Conservation (phyloP, 306 rosid species). For the Cucumis sativus region DNA sequence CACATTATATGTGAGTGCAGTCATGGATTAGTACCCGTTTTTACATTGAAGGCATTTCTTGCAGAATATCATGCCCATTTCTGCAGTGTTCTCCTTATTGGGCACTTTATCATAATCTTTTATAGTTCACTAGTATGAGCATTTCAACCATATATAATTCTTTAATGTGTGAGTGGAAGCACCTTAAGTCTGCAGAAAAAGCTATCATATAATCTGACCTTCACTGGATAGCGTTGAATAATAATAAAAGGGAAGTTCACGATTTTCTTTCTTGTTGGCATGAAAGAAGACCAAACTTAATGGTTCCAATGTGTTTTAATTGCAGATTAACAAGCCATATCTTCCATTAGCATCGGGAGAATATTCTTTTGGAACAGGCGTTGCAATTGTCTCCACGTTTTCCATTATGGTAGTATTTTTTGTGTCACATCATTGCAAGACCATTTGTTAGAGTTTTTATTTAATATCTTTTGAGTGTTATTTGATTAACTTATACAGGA, state of each 20-base stretch:
- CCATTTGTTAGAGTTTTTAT: background rate
- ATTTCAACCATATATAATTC: background rate
- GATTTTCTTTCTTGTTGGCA: background rate
- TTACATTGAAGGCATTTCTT: background rate
- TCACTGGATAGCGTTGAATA: background rate
- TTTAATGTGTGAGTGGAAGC: background rate
- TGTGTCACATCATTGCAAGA: background rate
- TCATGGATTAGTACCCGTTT: background rate
- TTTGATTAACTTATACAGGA: background rate
- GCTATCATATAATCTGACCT: background rate
- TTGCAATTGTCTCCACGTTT: slow-evolving; percentile 49
- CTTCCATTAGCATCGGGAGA: slow-evolving; percentile 99
- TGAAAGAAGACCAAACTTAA: background rate
- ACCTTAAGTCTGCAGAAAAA: background rate
- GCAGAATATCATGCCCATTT: background rate
- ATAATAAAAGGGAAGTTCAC: background rate
- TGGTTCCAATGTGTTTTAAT: slow-evolving; percentile 5
- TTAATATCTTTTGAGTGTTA: background rate
- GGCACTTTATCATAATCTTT: background rate
- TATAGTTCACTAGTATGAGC: background rate
- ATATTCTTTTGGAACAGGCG: slow-evolving; percentile 69
- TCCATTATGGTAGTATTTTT: slow-evolving; percentile 48
- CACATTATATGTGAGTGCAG: background rate
- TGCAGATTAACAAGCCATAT: slow-evolving; percentile 94
- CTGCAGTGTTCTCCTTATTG: background rate